phyloP scores from a whole-genome alignment of 2,329 filamentous ascomycete genomes.

The Botryotinia globosa region DNA sequence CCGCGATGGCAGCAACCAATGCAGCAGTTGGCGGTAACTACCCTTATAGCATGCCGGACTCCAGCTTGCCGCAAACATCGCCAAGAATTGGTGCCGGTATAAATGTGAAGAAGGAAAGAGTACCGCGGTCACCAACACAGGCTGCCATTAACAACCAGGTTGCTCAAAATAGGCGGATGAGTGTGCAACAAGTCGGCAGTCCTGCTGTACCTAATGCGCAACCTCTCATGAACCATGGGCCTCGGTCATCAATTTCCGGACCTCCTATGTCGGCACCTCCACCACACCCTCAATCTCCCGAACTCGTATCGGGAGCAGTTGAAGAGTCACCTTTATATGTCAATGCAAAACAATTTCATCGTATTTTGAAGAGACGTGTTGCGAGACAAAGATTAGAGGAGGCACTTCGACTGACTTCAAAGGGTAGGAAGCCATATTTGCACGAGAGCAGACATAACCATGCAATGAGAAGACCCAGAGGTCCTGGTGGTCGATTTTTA shows the following conservation, averaged over 20 bases:
- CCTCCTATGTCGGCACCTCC: conserved; percentile 60
- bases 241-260: conserved; percentile 54
- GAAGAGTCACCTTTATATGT: conserved; percentile 97
- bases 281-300: conserved; percentile 70
- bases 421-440: conserved; percentile 93
- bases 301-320: conserved; percentile 66
- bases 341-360: conserved; percentile 98
- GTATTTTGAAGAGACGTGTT: conserved; percentile 90
- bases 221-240: conserved; percentile 69
- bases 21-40: conserved; percentile 82
- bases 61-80: conserved; percentile 66
- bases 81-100: conserved; percentile 64
- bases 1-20: conserved; percentile 87
- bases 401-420: conserved; percentile 84
- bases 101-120: conserved; percentile 69
- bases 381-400: conserved; percentile 93
- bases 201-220: conserved; percentile 71
- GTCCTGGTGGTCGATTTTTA: conserved; percentile 90
- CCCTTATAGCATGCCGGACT: conserved; percentile 70
- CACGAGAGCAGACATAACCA: conserved; percentile 98
- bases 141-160: conserved; percentile 65
- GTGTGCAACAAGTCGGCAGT: conserved; percentile 61
- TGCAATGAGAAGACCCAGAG: conserved; percentile 91
- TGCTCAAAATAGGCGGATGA: conserved; percentile 66
- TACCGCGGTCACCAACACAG: conserved; percentile 66